Evolutionary conservation across 257 asterid genomes (phyloP).

Genomic region (Dorcoceras hygrometricum): DNA sequence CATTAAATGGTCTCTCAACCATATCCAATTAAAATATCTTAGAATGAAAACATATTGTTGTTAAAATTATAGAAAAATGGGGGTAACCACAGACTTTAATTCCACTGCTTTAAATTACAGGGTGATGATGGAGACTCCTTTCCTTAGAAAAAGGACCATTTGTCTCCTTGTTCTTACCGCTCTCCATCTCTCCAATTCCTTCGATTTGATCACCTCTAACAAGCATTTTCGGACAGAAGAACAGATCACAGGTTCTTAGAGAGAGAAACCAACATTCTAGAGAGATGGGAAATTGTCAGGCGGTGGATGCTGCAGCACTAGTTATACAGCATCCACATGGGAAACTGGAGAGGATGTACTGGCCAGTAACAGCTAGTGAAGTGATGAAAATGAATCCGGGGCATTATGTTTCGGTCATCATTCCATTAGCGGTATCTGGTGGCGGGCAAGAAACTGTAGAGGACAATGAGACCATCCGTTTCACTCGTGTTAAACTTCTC

Average conservation of each 20-base stretch:
- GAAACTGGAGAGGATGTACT: conserved; percentile 52
- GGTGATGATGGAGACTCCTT: conserved; percentile 14
- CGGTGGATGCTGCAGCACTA: conserved; percentile 66
- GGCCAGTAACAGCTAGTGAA: conserved; percentile 50
- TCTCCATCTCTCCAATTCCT: conserved; percentile 19
- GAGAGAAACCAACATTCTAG: neutral
- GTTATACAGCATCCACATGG: conserved; percentile 67
- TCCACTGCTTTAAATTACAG: neutral
- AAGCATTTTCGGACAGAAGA: conserved; percentile 23
- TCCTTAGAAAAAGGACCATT: conserved; percentile 24
- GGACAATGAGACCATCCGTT: conserved; percentile 38
- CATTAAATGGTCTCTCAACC: too few species aligned
- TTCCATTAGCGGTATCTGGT: conserved; percentile 35
- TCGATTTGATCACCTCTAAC: conserved; percentile 22
- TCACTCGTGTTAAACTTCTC: conserved; percentile 65
- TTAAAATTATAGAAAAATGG: neutral
- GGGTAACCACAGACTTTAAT: neutral
- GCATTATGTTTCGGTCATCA: conserved; percentile 57
- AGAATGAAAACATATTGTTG: neutral
- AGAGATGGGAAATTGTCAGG: conserved; percentile 69
- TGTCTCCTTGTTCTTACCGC: conserved; percentile 16
- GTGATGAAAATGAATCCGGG: conserved; percentile 68
- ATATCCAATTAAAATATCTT: too few species aligned
- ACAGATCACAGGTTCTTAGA: neutral
- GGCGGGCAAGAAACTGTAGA: conserved; percentile 28